Conservation (phyloP, 2,329 filamentous ascomycete genomes). For the Reticulascus tulasneorum region DNA sequence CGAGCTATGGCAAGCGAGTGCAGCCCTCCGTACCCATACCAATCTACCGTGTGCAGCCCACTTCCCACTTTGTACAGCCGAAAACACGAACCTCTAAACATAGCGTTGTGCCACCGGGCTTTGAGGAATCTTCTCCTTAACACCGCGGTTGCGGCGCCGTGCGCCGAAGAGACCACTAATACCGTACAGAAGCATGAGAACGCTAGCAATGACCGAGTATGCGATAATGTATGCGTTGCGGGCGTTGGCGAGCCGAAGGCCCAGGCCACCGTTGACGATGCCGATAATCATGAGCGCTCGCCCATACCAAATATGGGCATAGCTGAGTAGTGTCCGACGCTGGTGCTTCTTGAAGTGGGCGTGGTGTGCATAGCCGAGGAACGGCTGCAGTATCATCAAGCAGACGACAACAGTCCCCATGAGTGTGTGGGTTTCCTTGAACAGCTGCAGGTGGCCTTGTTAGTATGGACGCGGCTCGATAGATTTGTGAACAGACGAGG, state of each 20-base stretch:
- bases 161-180: no score
- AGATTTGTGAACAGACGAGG: slow-evolving; percentile 7
- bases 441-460: slow-evolving; percentile 37
- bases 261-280: slow-evolving; percentile 61
- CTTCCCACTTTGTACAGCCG: no score
- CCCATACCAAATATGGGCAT: slow-evolving; percentile 61
- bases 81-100: no score
- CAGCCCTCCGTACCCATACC: no score
- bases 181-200: no score
- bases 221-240: slow-evolving; percentile 40
- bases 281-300: slow-evolving; percentile 54
- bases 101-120: no score
- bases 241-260: slow-evolving; percentile 46
- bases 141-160: slow-evolving; percentile 35
- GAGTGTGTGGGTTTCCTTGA: slow-evolving; percentile 47
- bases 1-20: no score
- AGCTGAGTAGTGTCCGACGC: slow-evolving; percentile 45
- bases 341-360: slow-evolving; percentile 43
- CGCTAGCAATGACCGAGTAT: slow-evolving; percentile 51
- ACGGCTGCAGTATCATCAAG: slow-evolving; percentile 54
- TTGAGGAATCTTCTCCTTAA: no score
- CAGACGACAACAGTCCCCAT: slow-evolving; percentile 52
- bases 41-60: no score
- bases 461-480: slow-evolving; percentile 8
- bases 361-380: slow-evolving; percentile 57